Evolutionary conservation across 352 stramenopile genomes (phyloP), one percentile per base, ranked within the genome.

Genomic region (Saprolegnia parasitica): DNA sequence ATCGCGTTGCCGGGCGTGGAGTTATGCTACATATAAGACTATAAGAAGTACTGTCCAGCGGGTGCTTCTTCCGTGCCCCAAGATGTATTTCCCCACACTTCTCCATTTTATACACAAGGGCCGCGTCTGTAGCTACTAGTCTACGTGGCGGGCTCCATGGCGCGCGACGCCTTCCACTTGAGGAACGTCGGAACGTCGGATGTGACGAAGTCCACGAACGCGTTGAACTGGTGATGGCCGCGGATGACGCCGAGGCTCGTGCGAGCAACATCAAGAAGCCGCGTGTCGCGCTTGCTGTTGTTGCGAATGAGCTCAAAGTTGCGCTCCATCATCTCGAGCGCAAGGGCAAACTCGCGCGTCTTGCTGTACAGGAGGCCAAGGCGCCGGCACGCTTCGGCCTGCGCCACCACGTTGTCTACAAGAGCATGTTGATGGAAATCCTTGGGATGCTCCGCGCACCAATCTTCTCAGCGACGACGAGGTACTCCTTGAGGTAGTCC

Each of bases 261-360:
- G 0, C 84, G 82, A 16, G 85, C 77, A 13, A 77, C 81, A 71
- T 95, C 92, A 20, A 89, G 74, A 4, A 76, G 67, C 11, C 77
- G 75, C 9, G 72, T 54, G 39, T 91, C 81, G 11, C 71, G 72
- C 0, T 78, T 76, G 40, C 74, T 77, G 13, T 78, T 66, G 10
- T 75, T 76, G 45, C 87, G 73, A 13, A 90, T 77, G 21, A 95
- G 75, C 70, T 96, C 86, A 67, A 97, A 93, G 74, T 93, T 96
- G 45, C 93, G 90, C 67, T 95, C 87, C 72, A 93, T 93, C 78
- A 93, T 96, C 67, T 95, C 83, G 0, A 95, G 76, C 1, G 90
- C 91, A 11, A 79, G 81, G 10, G 78, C 73, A 65, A 93, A 93
- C 57, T 97, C 87, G 42, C 88, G 82, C 6, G 83, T 84, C 55